Percentiles rank a stretch among this genome's conserved stretches.
Conservation (phyloP, 495 filamentous ascomycete species). For the Aspergillus homomorphus region DNA sequence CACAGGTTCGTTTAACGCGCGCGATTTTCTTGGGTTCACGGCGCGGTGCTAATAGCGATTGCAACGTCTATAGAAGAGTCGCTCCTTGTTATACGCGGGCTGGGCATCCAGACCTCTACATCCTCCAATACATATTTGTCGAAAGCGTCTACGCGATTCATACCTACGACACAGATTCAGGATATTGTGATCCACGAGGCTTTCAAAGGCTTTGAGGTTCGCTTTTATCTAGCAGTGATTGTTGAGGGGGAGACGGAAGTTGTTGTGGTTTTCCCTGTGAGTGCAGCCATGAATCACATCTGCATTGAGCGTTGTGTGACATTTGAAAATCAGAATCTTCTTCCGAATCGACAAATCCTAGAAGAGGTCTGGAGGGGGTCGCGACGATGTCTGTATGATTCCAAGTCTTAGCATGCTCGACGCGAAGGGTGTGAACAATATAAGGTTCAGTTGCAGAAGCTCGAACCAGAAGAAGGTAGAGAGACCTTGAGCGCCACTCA, state of each 20-base stretch:
- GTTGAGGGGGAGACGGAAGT: conserved; percentile 87
- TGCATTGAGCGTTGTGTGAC: background rate
- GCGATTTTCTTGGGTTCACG: background rate
- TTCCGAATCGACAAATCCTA: conserved; percentile 67
- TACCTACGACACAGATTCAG: conserved; percentile 85
- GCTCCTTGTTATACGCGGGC: conserved; percentile 79
- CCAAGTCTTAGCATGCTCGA: conserved; percentile 37
- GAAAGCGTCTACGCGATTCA: conserved; percentile 75
- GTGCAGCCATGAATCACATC: conserved; percentile 13
- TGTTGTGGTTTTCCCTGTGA: conserved; percentile 87
- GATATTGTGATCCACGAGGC: conserved; percentile 96
- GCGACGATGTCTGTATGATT: conserved; percentile 72
- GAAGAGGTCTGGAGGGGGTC: conserved; percentile 83
- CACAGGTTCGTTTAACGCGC: conserved; percentile 36
- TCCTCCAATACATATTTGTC: conserved; percentile 61
- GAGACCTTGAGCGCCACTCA: background rate
- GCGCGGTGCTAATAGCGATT: conserved; percentile 23
- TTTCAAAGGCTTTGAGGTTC: conserved; percentile 87
- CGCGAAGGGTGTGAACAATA: background rate
- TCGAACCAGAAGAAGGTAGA: background rate
- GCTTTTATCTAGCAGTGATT: conserved; percentile 84
- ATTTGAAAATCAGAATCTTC: conserved; percentile 46
- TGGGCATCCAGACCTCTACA: conserved; percentile 87
- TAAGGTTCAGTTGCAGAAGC: background rate
- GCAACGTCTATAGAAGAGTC: conserved; percentile 63